Evolutionary conservation across 306 rosid genomes (phyloP).

Genomic region (Cyamopsis tetragonoloba): DNA sequence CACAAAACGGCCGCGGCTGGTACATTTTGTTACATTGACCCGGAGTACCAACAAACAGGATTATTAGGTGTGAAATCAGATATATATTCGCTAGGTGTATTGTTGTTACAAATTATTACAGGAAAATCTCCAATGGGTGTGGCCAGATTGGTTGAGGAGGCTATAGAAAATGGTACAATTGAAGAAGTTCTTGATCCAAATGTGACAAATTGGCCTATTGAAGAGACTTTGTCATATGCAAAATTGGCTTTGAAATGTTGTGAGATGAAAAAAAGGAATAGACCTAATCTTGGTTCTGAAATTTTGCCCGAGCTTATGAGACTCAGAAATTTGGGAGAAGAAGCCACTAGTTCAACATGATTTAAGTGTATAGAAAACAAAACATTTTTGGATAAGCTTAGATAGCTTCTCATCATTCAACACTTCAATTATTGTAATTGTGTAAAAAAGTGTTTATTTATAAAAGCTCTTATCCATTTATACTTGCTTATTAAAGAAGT

Average conservation of each 20-base stretch:
- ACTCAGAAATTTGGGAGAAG: conserved; percentile 32
- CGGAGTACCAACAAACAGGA: conserved; percentile 82
- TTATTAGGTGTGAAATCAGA: conserved; percentile 74
- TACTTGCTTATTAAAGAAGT: too few species aligned
- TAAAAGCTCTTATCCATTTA: too few species aligned
- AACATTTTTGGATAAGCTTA: too few species aligned
- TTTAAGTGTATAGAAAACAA: too few species aligned
- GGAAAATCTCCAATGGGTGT: conserved; percentile 70
- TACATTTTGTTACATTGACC: conserved; percentile 81
- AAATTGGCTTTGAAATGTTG: conserved; percentile 67
- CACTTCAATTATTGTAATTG: too few species aligned
- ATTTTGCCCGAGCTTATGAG: conserved; percentile 60
- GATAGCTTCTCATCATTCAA: too few species aligned
- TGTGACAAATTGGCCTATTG: conserved; percentile 70
- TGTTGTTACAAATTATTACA: conserved; percentile 68
- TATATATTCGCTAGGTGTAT: conserved; percentile 68
- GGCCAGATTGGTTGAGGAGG: conserved; percentile 49
- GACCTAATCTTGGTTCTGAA: conserved; percentile 54
- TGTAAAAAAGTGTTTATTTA: too few species aligned
- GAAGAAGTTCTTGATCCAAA: conserved; percentile 49
- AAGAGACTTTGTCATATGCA: conserved; percentile 48
- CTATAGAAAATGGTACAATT: conserved; percentile 42
- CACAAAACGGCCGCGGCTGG: conserved; percentile 69
- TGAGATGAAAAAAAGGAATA: conserved; percentile 68
- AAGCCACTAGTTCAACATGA: too few species aligned